Evolutionary conservation across 1,284 basidiomycete species (phyloP).

Genomic region (Neonothopanus nambi): DNA sequence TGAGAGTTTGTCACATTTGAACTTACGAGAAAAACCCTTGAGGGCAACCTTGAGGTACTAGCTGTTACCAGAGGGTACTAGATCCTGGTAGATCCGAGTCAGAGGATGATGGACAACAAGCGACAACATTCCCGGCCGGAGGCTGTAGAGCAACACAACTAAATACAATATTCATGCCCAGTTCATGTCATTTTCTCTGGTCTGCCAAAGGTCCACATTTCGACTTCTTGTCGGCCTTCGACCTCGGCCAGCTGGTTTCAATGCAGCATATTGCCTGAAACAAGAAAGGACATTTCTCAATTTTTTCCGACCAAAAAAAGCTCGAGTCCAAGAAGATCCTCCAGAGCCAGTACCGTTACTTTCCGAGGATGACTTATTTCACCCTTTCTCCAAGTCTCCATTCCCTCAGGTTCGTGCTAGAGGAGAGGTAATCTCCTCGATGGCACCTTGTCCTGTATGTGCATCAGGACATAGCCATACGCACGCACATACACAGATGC

Average conservation of each 20-base stretch:
- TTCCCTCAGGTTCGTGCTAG: conserved; percentile 82
- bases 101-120: conserved; percentile 30
- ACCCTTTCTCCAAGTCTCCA: conserved; percentile 90
- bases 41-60: too few species aligned
- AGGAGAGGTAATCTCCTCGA: conserved; percentile 79
- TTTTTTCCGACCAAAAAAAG: conserved; percentile 38
- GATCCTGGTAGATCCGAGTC: too few species aligned
- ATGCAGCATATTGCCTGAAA: conserved; percentile 7
- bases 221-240: conserved; percentile 18
- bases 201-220: conserved; percentile 18
- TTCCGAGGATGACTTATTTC: conserved; percentile 83
- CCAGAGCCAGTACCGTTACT: conserved; percentile 47
- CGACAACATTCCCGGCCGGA: conserved; percentile 24
- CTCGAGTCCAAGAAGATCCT: conserved; percentile 25
- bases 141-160: conserved; percentile 8
- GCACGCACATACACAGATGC: conserved; percentile 54
- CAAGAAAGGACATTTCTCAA: conserved; percentile 39
- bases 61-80: too few species aligned
- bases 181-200: conserved; percentile 23
- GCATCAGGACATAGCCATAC: conserved; percentile 50
- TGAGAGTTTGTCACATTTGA: too few species aligned
- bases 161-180: not conserved
- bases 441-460: conserved; percentile 91
- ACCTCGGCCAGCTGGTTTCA: conserved; percentile 17
- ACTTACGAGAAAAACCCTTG: too few species aligned